Percentiles rank a stretch among this genome's conserved stretches.
Conservation (phyloP, 2,329 filamentous ascomycete species). For the Plectosphaerella cucumerina region DNA sequence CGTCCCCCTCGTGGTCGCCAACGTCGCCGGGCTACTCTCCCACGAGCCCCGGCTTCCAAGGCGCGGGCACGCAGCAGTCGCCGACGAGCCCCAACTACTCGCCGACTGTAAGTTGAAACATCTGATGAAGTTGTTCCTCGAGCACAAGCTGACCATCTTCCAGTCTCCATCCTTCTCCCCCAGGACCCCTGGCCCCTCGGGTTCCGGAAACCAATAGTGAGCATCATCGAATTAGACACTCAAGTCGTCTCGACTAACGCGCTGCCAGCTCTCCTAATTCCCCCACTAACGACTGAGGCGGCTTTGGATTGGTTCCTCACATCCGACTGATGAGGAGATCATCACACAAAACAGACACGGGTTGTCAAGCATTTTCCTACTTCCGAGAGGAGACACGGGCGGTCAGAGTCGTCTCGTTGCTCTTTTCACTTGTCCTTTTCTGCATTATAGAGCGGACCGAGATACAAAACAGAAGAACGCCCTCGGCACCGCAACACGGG, state of each 20-base stretch:
- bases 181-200: constrained; percentile 38
- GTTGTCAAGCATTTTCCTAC: constrained; percentile 13
- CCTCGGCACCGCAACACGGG: neutral
- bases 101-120: constrained; percentile 46
- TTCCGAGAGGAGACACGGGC: neutral
- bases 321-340: constrained; percentile 8
- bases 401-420: too few relatives aligned
- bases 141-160: constrained; percentile 18
- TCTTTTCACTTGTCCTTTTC: constrained; percentile 2
- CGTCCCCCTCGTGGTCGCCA: constrained; percentile 74
- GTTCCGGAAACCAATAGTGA: constrained; percentile 36
- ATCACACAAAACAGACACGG: constrained; percentile 13
- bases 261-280: constrained; percentile 21
- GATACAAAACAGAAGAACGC: constrained; percentile 2
- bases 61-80: constrained; percentile 46
- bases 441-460: constrained; percentile 13
- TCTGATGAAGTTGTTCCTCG: neutral
- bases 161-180: constrained; percentile 45
- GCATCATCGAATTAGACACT: neutral
- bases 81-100: constrained; percentile 71
- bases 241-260: neutral
- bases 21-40: constrained; percentile 66
- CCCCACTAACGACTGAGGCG: constrained; percentile 33
- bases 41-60: constrained; percentile 57
- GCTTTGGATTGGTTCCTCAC: constrained; percentile 7